Percentiles rank a stretch among this genome's conserved stretches.
Conservation (phyloP, 352 stramenopile species). For the Pythium biforme region DNA sequence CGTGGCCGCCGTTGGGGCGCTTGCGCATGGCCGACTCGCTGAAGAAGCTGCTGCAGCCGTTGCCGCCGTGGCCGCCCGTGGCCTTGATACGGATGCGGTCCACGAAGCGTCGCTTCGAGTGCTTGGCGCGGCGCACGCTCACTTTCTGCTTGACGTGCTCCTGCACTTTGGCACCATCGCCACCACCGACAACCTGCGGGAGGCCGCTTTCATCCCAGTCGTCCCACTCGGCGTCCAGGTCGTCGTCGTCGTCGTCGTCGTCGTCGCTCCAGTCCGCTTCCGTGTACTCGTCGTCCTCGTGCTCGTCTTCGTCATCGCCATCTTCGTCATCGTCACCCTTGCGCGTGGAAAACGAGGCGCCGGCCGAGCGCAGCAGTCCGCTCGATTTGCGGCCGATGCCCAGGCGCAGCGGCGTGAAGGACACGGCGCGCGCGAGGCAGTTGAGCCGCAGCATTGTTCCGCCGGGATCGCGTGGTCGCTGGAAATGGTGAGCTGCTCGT, state of each 20-base stretch:
- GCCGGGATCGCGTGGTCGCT: background rate
- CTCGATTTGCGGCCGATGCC: slow-evolving; percentile 22
- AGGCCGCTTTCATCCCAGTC: slow-evolving; percentile 31
- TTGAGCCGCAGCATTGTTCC: slow-evolving; percentile 56
- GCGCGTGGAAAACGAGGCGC: slow-evolving; percentile 27
- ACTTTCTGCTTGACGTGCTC: slow-evolving; percentile 89
- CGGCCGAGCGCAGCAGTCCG: slow-evolving; percentile 21
- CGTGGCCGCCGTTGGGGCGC: slow-evolving; percentile 82
- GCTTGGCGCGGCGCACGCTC: slow-evolving; percentile 73
- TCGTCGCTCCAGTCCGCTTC: slow-evolving; percentile 35
- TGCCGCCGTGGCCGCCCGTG: slow-evolving; percentile 85
- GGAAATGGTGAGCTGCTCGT: background rate
- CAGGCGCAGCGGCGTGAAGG: slow-evolving; percentile 40
- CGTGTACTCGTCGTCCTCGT: slow-evolving; percentile 36
- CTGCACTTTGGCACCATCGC: slow-evolving; percentile 49
- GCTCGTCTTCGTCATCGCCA: slow-evolving; percentile 27
- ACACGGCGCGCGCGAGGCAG: slow-evolving; percentile 48
- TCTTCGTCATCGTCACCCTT: slow-evolving; percentile 37
- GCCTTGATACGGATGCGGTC: slow-evolving; percentile 89
- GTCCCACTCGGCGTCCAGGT: slow-evolving; percentile 37
- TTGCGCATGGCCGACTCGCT: slow-evolving; percentile 64
- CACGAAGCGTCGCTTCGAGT: slow-evolving; percentile 89
- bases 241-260: slow-evolving; percentile 35
- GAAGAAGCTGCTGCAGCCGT: slow-evolving; percentile 88
- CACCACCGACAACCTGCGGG: slow-evolving; percentile 18